phyloP scores from a whole-genome alignment of 2,329 filamentous ascomycete genomes.

The Nigrospora osmanthi region DNA sequence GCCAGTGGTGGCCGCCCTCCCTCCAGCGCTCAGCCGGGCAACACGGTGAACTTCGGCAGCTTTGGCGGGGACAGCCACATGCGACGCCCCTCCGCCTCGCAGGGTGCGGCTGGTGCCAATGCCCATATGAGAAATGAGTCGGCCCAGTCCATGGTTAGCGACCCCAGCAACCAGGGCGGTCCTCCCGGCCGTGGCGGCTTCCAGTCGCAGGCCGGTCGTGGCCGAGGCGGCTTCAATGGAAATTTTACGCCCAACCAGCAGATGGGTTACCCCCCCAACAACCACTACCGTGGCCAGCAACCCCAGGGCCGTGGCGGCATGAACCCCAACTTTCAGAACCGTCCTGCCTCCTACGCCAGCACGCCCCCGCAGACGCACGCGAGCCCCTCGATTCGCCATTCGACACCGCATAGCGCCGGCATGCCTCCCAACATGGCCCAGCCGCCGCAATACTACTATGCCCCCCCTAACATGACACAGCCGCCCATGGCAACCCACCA shows the following conservation, averaged over 20 bases:
- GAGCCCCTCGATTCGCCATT: constrained; percentile 49
- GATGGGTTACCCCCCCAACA: constrained; percentile 34
- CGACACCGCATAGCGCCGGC: constrained; percentile 41
- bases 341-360: constrained; percentile 25
- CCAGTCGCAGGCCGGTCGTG: constrained; percentile 38
- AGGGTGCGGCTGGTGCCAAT: constrained; percentile 1
- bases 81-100: constrained; percentile 45
- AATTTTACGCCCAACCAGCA: constrained; percentile 26
- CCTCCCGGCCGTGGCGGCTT: constrained; percentile 48
- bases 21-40: constrained; percentile 59
- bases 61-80: constrained; percentile 75
- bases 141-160: constrained; percentile 72
- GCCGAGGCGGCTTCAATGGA: constrained; percentile 38
- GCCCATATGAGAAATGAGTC: constrained; percentile 15
- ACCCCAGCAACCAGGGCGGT: constrained; percentile 56
- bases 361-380: constrained; percentile 35
- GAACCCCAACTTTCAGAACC: constrained; percentile 35
- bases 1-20: constrained; percentile 82
- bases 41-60: constrained; percentile 74
- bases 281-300: constrained; percentile 27
- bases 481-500: constrained; percentile 38
- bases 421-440: constrained; percentile 50
- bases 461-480: constrained; percentile 50
- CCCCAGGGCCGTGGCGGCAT: constrained; percentile 44
- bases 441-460: constrained; percentile 51